Percentiles rank a stretch among this genome's conserved stretches.
phyloP scores from a whole-genome alignment of 257 asterid species.

The Petunia secreta region DNA sequence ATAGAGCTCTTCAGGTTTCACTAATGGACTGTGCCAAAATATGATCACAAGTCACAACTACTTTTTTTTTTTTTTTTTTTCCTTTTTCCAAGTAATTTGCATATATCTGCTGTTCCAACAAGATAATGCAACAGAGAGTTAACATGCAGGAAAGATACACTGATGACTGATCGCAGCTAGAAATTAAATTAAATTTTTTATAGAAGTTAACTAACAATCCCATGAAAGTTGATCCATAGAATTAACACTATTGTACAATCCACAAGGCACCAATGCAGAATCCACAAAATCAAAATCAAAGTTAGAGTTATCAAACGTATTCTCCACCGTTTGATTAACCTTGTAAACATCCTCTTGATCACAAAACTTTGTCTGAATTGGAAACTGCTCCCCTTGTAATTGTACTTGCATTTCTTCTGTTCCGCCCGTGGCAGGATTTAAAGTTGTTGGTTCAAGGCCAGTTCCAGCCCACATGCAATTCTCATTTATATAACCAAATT shows the following conservation, averaged over 20 bases:
- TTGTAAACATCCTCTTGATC: constrained; percentile 31
- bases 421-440: constrained; percentile 20
- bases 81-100: not conserved
- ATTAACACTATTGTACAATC: constrained; percentile 41
- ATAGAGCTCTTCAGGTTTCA: not conserved
- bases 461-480: constrained; percentile 36
- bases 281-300: constrained; percentile 66
- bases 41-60: not conserved
- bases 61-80: no score
- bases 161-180: not conserved
- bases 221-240: constrained; percentile 70
- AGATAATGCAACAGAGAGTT: not conserved
- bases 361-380: constrained; percentile 26
- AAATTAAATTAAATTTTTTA: not conserved
- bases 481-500: constrained; percentile 36
- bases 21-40: not conserved
- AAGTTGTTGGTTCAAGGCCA: constrained; percentile 27
- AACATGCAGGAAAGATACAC: constrained; percentile 11
- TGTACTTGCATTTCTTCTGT: constrained; percentile 29
- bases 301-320: constrained; percentile 41
- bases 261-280: constrained; percentile 52
- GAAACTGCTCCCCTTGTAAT: constrained; percentile 24
- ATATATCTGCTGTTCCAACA: not conserved
- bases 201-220: constrained; percentile 43
- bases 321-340: constrained; percentile 29